Base-by-base conservation (phyloP, 2,329 filamentous ascomycete species). In the Rhynchosporium graminicola region DNA sequence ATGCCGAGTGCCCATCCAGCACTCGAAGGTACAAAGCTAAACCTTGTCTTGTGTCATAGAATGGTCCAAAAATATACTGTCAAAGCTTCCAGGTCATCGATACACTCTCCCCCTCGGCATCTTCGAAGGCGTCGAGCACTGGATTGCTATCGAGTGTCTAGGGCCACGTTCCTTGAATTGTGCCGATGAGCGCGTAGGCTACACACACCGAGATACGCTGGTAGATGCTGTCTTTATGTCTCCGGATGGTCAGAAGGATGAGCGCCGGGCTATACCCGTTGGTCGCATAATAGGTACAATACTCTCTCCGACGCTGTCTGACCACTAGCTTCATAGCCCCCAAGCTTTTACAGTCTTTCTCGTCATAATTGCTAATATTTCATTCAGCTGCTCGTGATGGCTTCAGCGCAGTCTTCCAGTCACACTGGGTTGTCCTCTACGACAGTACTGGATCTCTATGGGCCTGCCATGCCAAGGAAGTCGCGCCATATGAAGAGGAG, bases 381-480 rank as follows among this genome's bases (percentile, higher is more conserved):
- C 5, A 3, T 5, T 6, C 28, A 50, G 28, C 28, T 50, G 28
- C 47, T 15, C 13, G n/a, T 10, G 8, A 50, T 33, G 47, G 47
- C n/a, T 1, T 50, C 47, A 50, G 47, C 28, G 7, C 9, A 4
- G 47, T 50, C 4, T 31, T n/a, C 28, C 47, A 33, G 13, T 50
- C 47, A 4, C 31, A 29, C 31, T 50, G 47, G 47, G 28, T 50
- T 31, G 47, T 50, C 8, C 28, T 50, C 12, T 50, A 13, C 29
- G 47, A 50, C 47, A 10, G 6, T 33, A n/a, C 3, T 12, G 15
- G n/a, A 5, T 15, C 9, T 10, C n/a, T 50, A n/a, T 50, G 28
- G 47, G 47, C 47, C n/a, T 50, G 47, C 12, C 33, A 50, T 33
- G 47, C 47, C 28, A 33, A 33, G 5, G 47, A 50, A 31, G 47